Base-by-base conservation (phyloP, 352 stramenopile species). In the Plasmopara viticola region DNA sequence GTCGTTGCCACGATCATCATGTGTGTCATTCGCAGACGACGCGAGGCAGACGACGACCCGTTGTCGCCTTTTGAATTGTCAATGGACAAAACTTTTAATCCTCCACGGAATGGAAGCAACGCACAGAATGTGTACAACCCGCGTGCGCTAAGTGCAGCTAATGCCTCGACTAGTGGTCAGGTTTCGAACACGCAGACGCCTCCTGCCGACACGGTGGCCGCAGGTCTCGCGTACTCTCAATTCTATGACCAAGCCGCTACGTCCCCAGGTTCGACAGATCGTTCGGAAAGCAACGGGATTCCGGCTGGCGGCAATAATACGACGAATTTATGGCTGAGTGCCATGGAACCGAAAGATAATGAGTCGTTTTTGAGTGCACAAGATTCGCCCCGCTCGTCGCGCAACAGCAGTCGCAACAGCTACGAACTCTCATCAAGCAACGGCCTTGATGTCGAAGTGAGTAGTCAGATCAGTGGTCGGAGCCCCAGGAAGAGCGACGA, bases 61-160 rank as follows among this genome's bases (percentile, higher is more conserved):
- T 55, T 90, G 46, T 90, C 80, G 60, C 80, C 80, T 2, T 90
- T 90, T 47, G 78, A 90, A 64, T 68, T 90, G 31, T 90, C 80
- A 31, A 87, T 90, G 78, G 80, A 90, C 68, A 90, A 90, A 74
- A 74, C 73, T 33, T 87, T 85, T 66, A 68, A 62, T 38, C 61
- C 62, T n/a, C 74, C 61, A 12, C 64, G 64, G 1, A 56, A 43
- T 10, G 46, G 76, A 68, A 25, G 20, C 39, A 64, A 44, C 31
- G 56, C 53, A n/a, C 65, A 78, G 49, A 69, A 70, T 52, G 58
- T 58, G 48, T 77, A 81, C 63, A 77, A 74, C 51, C 58, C 64
- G 35, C 62, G 56, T 14, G 65, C 35, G 9, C 51, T 68, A 9
- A 57, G 61, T 28, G 43, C 53, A 62, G 52, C 20, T 46, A 54